These are phyloP conservation scores for Helotiales sp. DNA, from an alignment of 2,329 filamentous ascomycete species.

Conservation along the genomic window DNA sequence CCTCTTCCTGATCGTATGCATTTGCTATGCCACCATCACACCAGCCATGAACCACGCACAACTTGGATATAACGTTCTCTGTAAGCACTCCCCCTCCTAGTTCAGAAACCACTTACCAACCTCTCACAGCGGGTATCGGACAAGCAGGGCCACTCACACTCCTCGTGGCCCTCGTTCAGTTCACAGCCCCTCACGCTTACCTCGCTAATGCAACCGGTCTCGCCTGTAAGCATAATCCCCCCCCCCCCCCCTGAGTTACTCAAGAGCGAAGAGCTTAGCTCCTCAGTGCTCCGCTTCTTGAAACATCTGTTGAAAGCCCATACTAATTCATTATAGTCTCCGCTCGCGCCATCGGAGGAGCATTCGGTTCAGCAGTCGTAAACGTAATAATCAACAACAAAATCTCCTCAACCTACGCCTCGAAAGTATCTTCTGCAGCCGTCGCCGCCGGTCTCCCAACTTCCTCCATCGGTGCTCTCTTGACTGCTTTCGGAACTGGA, in stretches of 20 bases:
- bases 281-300: no score
- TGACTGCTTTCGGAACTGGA: conserved; percentile 42
- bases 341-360: conserved; percentile 53
- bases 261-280: no score
- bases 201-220: conserved; percentile 54
- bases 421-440: conserved; percentile 43
- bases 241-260: no score
- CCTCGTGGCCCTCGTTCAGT: conserved; percentile 51
- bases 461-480: conserved; percentile 38
- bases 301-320: no score
- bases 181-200: conserved; percentile 52
- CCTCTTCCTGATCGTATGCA: conserved; percentile 47
- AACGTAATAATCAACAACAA: conserved; percentile 53
- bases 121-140: conserved; percentile 43
- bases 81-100: no score
- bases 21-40: conserved; percentile 47
- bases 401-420: conserved; percentile 40
- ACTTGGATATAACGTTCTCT: conserved; percentile 47
- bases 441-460: conserved; percentile 43
- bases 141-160: conserved; percentile 51
- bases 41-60: conserved; percentile 46
- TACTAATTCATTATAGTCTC: no score
- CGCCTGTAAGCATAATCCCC: no score
- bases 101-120: conserved; percentile 1
- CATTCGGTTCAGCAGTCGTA: conserved; percentile 52